A percentile compares a stretch with the other conserved stretches of the same genome.
These are phyloP conservation scores for Ogataea paradorogensis DNA, from an alignment of 805 yeast species.

Conservation along the genomic window DNA sequence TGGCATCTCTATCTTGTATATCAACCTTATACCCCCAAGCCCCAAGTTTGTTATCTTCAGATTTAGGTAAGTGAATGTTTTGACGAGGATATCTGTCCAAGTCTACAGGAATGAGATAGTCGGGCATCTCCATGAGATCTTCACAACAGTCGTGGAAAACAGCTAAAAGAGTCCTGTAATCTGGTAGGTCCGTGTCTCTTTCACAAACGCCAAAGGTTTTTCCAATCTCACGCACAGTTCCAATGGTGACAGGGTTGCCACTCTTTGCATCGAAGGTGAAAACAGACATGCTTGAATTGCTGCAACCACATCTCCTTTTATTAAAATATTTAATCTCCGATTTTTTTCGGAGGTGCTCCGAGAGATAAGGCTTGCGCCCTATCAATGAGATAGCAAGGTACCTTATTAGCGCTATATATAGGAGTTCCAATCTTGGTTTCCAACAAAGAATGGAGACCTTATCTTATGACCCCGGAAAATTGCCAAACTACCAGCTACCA, in stretches of 20 bases:
- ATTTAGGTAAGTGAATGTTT: constrained; percentile 24
- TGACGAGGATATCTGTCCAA: constrained; percentile 32
- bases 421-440: no score
- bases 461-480: constrained; percentile 9
- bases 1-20: constrained; percentile 24
- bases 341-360: constrained; percentile 6
- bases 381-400: no score
- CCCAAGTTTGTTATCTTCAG: constrained; percentile 26
- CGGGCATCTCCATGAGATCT: constrained; percentile 27
- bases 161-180: constrained; percentile 25
- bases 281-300: constrained; percentile 24
- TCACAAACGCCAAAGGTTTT: constrained; percentile 19
- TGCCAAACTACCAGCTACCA: constrained; percentile 13
- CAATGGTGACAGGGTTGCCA: constrained; percentile 27
- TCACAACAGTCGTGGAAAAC: constrained; percentile 30
- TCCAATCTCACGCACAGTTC: constrained; percentile 15
- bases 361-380: neutral
- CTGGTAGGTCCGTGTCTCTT: constrained; percentile 17
- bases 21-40: constrained; percentile 32
- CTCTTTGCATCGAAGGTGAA: constrained; percentile 22
- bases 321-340: neutral
- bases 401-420: no score
- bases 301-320: no score
- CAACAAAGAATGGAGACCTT: constrained; percentile 19
- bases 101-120: constrained; percentile 31